A percentile compares a stretch with the other conserved stretches of the same genome.
phyloP scores from a whole-genome alignment of 106 monocot species.

The Dendrobium catenatum region DNA sequence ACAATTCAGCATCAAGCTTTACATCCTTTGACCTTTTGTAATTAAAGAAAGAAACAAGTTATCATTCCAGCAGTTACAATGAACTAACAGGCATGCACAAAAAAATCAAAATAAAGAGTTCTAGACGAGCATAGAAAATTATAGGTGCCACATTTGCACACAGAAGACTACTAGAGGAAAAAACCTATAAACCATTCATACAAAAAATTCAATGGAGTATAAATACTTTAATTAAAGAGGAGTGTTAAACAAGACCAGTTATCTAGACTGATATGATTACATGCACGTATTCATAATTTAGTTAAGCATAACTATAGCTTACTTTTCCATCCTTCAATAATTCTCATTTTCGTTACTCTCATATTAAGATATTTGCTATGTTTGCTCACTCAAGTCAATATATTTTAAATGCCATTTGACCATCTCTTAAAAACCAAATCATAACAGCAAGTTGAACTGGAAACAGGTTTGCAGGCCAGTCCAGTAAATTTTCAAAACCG shows the following conservation, averaged over 20 bases:
- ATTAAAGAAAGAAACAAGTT: not conserved
- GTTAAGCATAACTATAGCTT: not conserved
- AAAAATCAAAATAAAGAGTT: not conserved
- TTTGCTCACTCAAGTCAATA: not conserved
- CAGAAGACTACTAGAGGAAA: too few relatives aligned
- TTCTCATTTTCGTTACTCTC: not conserved
- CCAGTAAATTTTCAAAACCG: too few relatives aligned
- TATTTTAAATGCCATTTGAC: not conserved
- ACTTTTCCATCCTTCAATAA: not conserved
- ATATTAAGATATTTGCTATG: too few relatives aligned
- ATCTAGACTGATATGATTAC: not conserved
- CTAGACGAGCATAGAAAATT: not conserved
- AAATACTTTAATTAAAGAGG: not conserved
- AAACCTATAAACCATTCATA: not conserved
- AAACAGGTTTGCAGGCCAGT: too few relatives aligned
- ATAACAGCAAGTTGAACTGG: too few relatives aligned
- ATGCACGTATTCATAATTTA: not conserved
- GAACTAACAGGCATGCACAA: not conserved
- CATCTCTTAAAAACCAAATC: not conserved
- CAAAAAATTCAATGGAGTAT: not conserved
- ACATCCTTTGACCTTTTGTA: conserved; percentile 45
- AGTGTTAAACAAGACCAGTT: not conserved
- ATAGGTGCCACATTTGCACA: not conserved
- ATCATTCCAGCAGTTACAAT: not conserved
- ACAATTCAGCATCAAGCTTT: conserved; percentile 61